A percentile compares a stretch with the other conserved stretches of the same genome.
These are phyloP conservation scores for Yamadazyma kanchanaburiensis DNA, from an alignment of 1,139 yeast species.

Conservation along the genomic window DNA sequence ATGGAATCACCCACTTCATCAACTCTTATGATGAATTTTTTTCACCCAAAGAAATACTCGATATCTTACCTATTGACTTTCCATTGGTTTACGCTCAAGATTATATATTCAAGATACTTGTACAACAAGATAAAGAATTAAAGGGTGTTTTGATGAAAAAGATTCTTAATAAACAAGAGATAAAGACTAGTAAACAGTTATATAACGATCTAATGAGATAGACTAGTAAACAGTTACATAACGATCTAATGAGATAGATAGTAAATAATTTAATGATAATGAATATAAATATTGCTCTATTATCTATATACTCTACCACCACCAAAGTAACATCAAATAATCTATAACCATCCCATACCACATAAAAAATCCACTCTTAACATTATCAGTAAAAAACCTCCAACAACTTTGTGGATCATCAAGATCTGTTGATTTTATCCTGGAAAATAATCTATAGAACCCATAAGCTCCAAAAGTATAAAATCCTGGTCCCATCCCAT, in stretches of 20 bases:
- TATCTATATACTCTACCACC: constrained; percentile 17
- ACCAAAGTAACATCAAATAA: constrained; percentile 52
- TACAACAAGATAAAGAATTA: constrained; percentile 19
- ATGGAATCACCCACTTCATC: constrained; percentile 30
- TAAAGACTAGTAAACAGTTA: constrained; percentile 16
- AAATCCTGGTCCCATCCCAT: constrained; percentile 87
- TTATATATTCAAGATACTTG: constrained; percentile 21
- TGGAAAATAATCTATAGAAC: constrained; percentile 60
- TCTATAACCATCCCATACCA: constrained; percentile 77
- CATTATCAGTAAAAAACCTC: constrained; percentile 73
- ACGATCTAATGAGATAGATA: constrained; percentile 11
- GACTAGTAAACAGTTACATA: constrained; percentile 11
- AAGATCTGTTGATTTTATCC: constrained; percentile 70
- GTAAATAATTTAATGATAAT: not conserved
- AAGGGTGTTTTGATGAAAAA: constrained; percentile 22
- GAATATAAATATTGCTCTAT: constrained; percentile 14
- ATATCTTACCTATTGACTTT: constrained; percentile 26
- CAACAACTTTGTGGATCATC: constrained; percentile 82
- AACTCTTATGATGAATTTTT: constrained; percentile 18
- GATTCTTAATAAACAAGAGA: constrained; percentile 27
- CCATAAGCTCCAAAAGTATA: constrained; percentile 63
- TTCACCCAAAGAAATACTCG: constrained; percentile 23
- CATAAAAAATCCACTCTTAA: constrained; percentile 74
- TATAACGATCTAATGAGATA: constrained; percentile 13
- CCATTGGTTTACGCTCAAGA: constrained; percentile 31